Evolutionary conservation across 257 asterid species (phyloP).

Genomic region (Ocimum tenuiflorum): DNA sequence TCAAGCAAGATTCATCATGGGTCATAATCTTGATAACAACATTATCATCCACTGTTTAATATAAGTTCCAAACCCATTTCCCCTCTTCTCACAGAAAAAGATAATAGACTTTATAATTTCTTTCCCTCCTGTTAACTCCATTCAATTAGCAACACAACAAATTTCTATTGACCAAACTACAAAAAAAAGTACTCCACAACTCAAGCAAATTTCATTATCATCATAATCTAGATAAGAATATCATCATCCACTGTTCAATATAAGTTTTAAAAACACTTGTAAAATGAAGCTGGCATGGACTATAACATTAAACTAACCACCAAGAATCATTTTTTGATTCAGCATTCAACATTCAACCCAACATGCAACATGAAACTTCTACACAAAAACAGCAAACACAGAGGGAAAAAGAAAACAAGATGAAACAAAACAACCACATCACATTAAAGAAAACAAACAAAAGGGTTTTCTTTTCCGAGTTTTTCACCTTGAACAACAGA

Average conservation of each 20-base stretch:
- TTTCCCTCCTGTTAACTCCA: background rate
- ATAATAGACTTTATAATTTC: background rate
- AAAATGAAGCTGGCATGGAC: background rate
- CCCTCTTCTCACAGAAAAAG: slow-evolving; percentile 15
- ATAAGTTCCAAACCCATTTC: too few relatives aligned
- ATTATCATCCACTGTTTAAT: too few relatives aligned
- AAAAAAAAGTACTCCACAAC: too few relatives aligned
- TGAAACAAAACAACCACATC: too few relatives aligned
- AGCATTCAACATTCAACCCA: background rate
- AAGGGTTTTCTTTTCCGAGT: background rate
- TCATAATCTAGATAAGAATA: background rate
- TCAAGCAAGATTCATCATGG: background rate
- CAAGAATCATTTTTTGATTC: background rate
- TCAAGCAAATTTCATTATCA: background rate
- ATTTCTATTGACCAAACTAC: too few relatives aligned
- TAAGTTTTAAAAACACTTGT: background rate
- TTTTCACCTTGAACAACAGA: slow-evolving; percentile 44
- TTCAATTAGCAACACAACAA: background rate
- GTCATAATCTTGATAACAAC: too few relatives aligned
- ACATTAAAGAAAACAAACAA: background rate
- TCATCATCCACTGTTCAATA: background rate
- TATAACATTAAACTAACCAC: background rate
- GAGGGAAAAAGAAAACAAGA: background rate
- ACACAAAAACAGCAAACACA: background rate
- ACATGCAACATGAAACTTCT: background rate